These are phyloP conservation scores for Diaporthe sp. DNA, from an alignment of 2,329 filamentous ascomycete species.

Conservation along the genomic window DNA sequence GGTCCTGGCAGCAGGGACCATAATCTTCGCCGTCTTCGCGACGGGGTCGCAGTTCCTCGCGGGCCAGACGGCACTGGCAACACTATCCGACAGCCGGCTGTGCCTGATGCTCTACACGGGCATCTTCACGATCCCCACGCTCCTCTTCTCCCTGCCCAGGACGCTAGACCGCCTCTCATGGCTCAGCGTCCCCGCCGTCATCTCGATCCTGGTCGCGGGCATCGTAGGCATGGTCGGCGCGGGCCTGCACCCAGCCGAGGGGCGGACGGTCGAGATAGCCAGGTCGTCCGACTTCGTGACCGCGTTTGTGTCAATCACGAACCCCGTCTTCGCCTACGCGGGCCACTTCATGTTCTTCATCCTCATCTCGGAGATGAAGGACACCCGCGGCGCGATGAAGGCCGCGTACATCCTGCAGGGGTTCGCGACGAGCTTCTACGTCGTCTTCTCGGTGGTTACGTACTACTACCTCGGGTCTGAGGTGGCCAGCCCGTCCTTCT, in stretches of 20 bases:
- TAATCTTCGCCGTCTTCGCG: conserved; percentile 62
- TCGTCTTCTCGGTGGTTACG: conserved; percentile 59
- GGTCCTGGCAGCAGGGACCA: conserved; percentile 58
- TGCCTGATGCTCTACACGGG: conserved; percentile 62
- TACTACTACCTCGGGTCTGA: conserved; percentile 60
- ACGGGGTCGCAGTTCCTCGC: conserved; percentile 62
- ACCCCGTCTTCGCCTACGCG: conserved; percentile 63
- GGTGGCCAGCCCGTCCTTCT: conserved; percentile 59
- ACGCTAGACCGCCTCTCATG: conserved; percentile 61
- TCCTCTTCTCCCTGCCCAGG: conserved; percentile 58
- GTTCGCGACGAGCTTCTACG: conserved; percentile 61
- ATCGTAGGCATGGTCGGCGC: conserved; percentile 62
- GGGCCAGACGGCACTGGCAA: conserved; percentile 59
- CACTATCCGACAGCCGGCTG: conserved; percentile 56
- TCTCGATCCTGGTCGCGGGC: conserved; percentile 60
- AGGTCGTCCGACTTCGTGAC: conserved; percentile 52
- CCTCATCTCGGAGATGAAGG: conserved; percentile 63
- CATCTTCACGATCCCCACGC: conserved; percentile 59
- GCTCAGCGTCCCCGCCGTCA: conserved; percentile 55
- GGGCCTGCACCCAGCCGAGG: conserved; percentile 51
- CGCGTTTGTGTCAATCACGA: conserved; percentile 59
- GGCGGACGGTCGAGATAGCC: conserved; percentile 50
- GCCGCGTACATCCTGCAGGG: conserved; percentile 60
- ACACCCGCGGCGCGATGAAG: conserved; percentile 61
- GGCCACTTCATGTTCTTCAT: conserved; percentile 67